Percentiles rank a stretch among this genome's conserved stretches.
phyloP scores from a whole-genome alignment of 495 filamentous ascomycete genomes.

The Terfezia claveryi region DNA sequence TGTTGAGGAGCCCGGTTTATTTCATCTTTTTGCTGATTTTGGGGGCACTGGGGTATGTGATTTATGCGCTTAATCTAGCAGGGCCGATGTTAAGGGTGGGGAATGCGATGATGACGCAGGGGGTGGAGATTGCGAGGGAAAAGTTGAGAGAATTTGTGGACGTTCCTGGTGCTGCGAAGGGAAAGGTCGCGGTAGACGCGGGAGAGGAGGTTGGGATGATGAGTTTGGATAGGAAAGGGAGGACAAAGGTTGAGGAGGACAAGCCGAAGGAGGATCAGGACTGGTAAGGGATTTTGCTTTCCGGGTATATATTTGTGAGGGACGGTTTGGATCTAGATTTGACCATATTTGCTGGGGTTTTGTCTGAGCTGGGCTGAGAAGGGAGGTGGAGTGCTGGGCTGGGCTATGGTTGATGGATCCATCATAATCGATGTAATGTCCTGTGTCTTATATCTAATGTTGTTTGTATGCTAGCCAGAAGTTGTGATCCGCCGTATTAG shows the following conservation, averaged over 20 bases:
- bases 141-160: conserved; percentile 70
- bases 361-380: too few relatives aligned
- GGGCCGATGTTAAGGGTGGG: conserved; percentile 88
- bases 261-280: conserved; percentile 30
- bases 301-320: too few relatives aligned
- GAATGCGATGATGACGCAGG: conserved; percentile 70
- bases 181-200: conserved; percentile 8
- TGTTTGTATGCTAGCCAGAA: too few relatives aligned
- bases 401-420: too few relatives aligned
- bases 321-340: too few relatives aligned
- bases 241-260: conserved; percentile 24
- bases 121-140: conserved; percentile 70
- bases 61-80: conserved; percentile 82
- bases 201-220: conserved; percentile 33
- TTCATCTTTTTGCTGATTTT: conserved; percentile 69
- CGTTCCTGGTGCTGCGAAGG: neutral
- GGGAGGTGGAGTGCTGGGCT: too few relatives aligned
- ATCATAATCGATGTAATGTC: too few relatives aligned
- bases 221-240: conserved; percentile 37
- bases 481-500: too few relatives aligned
- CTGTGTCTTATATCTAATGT: too few relatives aligned
- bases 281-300: neutral
- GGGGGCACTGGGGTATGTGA: conserved; percentile 57
- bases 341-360: too few relatives aligned
- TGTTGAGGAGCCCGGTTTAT: conserved; percentile 77